A percentile compares a stretch with the other conserved stretches of the same genome.
phyloP scores from a whole-genome alignment of 345 rosid species.

The Mercurialis annua region DNA sequence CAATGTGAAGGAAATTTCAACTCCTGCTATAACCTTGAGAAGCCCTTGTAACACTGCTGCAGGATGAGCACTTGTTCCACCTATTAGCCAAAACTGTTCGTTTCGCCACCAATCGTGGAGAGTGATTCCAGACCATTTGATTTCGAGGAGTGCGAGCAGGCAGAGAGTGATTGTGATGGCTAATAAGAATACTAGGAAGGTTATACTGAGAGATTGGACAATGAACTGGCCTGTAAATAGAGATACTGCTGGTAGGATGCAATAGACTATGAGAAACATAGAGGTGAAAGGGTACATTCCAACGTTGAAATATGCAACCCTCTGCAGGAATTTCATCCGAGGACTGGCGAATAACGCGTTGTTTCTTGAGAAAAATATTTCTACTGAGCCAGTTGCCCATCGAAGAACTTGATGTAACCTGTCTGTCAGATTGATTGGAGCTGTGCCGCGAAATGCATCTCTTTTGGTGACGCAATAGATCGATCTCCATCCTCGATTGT shows the following conservation, averaged over 20 bases:
- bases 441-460: constrained; percentile 74
- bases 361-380: constrained; percentile 75
- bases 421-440: constrained; percentile 70
- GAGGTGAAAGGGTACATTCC: constrained; percentile 89
- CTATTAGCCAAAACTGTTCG: constrained; percentile 80
- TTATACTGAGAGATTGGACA: constrained; percentile 52
- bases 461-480: constrained; percentile 70
- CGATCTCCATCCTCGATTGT: constrained; percentile 85
- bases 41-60: constrained; percentile 79
- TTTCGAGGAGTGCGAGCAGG: constrained; percentile 62
- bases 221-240: constrained; percentile 76
- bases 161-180: constrained; percentile 58
- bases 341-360: constrained; percentile 60
- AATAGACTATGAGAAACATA: constrained; percentile 63
- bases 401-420: constrained; percentile 83
- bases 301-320: constrained; percentile 65
- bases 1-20: constrained; percentile 70
- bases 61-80: constrained; percentile 81
- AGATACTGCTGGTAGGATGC: constrained; percentile 65
- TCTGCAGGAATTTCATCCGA: constrained; percentile 63
- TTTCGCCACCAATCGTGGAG: constrained; percentile 90
- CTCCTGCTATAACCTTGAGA: constrained; percentile 66
- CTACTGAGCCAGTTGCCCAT: constrained; percentile 86
- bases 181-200: constrained; percentile 51
- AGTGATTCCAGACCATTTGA: constrained; percentile 74